A percentile compares a stretch with the other conserved stretches of the same genome.
Conservation (phyloP, 2,329 filamentous ascomycete species). For the Acrocalymma vagum region DNA sequence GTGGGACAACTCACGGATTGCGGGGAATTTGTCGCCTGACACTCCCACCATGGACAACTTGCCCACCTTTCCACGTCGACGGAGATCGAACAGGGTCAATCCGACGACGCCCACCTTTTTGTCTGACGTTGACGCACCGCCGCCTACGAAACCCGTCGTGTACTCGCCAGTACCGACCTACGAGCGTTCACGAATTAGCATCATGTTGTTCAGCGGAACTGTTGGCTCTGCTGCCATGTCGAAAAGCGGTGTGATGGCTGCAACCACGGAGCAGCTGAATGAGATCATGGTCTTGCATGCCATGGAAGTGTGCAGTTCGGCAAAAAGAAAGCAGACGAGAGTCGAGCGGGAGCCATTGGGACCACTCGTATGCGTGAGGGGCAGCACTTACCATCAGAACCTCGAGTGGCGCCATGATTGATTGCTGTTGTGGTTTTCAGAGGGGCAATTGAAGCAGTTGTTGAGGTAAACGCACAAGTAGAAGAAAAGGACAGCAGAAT, state of each 20-base stretch:
- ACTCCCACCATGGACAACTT: constrained; percentile 89
- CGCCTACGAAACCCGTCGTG: constrained; percentile 92
- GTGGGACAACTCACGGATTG: constrained; percentile 80
- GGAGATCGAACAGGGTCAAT: constrained; percentile 86
- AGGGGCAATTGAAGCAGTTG: neutral
- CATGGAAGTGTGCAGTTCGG: constrained; percentile 7
- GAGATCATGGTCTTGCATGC: constrained; percentile 15
- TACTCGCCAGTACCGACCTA: constrained; percentile 92
- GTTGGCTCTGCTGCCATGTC: neutral
- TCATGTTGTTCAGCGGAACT: constrained; percentile 15
- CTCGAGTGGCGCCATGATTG: constrained; percentile 57
- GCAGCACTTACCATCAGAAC: constrained; percentile 55
- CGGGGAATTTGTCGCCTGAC: constrained; percentile 88
- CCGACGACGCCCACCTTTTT: constrained; percentile 97
- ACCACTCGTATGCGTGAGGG: no score
- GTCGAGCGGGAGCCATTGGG: no score
- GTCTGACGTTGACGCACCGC: constrained; percentile 83
- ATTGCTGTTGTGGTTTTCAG: constrained; percentile 5
- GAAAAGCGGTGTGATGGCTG: constrained; percentile 17
- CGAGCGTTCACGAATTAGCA: constrained; percentile 40
- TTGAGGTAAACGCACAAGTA: neutral
- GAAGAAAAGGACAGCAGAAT: no score
- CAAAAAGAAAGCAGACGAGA: constrained; percentile 5
- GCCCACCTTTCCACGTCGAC: constrained; percentile 86
- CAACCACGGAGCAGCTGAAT: constrained; percentile 9